These are phyloP conservation scores for Pseudocercospora musae DNA, from an alignment of 2,329 filamentous ascomycete species.

Conservation along the genomic window DNA sequence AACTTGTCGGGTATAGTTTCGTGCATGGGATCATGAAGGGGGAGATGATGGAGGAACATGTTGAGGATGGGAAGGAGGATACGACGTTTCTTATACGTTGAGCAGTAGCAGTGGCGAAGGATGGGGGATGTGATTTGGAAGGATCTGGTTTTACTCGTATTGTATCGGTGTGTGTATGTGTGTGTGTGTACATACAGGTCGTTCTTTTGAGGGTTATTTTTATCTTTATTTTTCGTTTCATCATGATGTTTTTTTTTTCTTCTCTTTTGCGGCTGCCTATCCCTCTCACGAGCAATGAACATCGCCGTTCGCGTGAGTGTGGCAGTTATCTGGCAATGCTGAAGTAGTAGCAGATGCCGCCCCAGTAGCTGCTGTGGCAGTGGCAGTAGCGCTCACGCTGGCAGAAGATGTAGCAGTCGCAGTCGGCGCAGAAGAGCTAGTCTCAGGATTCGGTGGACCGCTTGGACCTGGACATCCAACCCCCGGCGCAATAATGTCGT, in stretches of 20 bases:
- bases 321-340: conserved; percentile 58
- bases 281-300: conserved; percentile 23
- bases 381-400: conserved; percentile 11
- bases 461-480: conserved; percentile 56
- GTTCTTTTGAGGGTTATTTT: not conserved
- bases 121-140: not conserved
- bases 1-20: not conserved
- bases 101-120: too few species aligned
- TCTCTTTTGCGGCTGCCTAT: not conserved
- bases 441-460: conserved; percentile 15
- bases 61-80: not conserved
- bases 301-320: conserved; percentile 28
- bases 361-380: not conserved
- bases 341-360: conserved; percentile 56
- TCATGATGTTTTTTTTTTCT: not conserved
- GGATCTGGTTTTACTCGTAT: not conserved
- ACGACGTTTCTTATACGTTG: not conserved
- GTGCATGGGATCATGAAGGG: not conserved
- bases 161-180: not conserved
- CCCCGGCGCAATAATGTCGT: conserved; percentile 61
- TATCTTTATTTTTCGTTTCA: not conserved
- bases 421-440: conserved; percentile 12
- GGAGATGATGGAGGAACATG: not conserved
- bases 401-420: conserved; percentile 15
- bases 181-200: not conserved